Conservation (phyloP, 2,329 filamentous ascomycete species). For the Claviceps arundinis region DNA sequence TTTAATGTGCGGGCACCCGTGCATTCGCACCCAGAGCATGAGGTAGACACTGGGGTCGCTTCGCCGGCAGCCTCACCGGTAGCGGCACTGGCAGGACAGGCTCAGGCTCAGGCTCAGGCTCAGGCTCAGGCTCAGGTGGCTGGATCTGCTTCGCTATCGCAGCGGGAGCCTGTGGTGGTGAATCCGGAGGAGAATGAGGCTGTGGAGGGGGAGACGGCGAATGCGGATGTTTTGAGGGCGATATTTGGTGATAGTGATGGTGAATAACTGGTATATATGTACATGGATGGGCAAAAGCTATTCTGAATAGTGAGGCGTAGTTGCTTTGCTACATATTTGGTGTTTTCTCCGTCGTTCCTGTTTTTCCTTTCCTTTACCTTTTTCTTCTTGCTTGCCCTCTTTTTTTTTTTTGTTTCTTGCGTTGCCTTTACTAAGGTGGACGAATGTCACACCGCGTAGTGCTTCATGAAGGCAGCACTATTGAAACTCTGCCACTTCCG, state of each 20-base stretch:
- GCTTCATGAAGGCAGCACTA: too few relatives aligned
- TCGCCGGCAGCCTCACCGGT: background rate
- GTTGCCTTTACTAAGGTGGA: background rate
- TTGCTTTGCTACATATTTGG: background rate
- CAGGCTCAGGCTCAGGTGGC: background rate
- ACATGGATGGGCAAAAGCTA: background rate
- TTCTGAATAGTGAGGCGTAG: background rate
- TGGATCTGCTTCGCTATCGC: background rate
- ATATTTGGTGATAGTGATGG: conserved; percentile 85
- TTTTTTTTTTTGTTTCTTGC: background rate
- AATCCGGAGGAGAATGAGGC: conserved; percentile 57
- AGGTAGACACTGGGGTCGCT: conserved; percentile 16
- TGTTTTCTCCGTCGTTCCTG: background rate
- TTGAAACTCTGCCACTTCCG: too few relatives aligned
- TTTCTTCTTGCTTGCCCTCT: background rate
- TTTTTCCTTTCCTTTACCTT: background rate
- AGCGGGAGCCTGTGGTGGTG: conserved; percentile 24
- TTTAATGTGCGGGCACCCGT: conserved; percentile 76
- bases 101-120: too few relatives aligned
- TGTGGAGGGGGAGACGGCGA: conserved; percentile 58
- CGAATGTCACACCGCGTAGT: too few relatives aligned
- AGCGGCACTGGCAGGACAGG: background rate
- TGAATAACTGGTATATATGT: conserved; percentile 25
- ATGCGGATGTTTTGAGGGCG: conserved; percentile 75
- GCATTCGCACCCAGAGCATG: conserved; percentile 44